These are phyloP conservation scores for Rugonectria rugulosa DNA, from an alignment of 2,329 filamentous ascomycete genomes.

Conservation along the genomic window DNA sequence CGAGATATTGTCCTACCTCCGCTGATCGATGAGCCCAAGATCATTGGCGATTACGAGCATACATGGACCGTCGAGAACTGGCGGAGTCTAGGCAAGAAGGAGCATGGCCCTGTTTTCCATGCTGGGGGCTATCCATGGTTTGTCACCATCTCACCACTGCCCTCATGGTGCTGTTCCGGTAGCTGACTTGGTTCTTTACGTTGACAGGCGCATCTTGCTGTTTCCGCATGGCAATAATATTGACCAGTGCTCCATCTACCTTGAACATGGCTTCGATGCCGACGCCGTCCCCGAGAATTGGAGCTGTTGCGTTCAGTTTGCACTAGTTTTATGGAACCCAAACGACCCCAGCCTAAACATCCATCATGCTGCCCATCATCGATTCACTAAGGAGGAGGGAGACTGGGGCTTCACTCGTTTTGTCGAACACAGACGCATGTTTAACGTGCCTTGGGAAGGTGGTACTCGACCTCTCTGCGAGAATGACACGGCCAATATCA, in stretches of 20 bases:
- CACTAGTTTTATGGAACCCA: slow-evolving; percentile 91
- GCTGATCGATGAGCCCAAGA: slow-evolving; percentile 77
- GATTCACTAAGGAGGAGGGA: slow-evolving; percentile 94
- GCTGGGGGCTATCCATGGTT: slow-evolving; percentile 89
- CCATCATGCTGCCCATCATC: slow-evolving; percentile 87
- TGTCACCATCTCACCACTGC: slow-evolving; percentile 39
- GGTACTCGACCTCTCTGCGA: slow-evolving; percentile 75
- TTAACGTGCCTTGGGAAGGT: slow-evolving; percentile 78
- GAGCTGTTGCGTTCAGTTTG: slow-evolving; percentile 97
- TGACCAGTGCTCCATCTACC: slow-evolving; percentile 92
- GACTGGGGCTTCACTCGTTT: slow-evolving; percentile 99
- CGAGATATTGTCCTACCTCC: slow-evolving; percentile 79
- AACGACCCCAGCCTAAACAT: slow-evolving; percentile 87
- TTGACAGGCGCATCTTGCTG: slow-evolving; percentile 83
- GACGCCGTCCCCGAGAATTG: slow-evolving; percentile 84
- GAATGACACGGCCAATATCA: slow-evolving; percentile 79
- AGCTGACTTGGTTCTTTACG: slow-evolving; percentile 30
- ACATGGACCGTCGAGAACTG: slow-evolving; percentile 92
- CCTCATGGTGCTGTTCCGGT: slow-evolving; percentile 3
- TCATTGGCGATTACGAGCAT: slow-evolving; percentile 75
- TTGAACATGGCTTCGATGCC: slow-evolving; percentile 90
- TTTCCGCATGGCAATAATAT: slow-evolving; percentile 96
- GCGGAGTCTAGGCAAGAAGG: slow-evolving; percentile 77
- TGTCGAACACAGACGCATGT: slow-evolving; percentile 85
- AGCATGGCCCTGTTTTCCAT: slow-evolving; percentile 87